phyloP scores from a whole-genome alignment of 805 yeast genomes.

The Candida succiphila region DNA sequence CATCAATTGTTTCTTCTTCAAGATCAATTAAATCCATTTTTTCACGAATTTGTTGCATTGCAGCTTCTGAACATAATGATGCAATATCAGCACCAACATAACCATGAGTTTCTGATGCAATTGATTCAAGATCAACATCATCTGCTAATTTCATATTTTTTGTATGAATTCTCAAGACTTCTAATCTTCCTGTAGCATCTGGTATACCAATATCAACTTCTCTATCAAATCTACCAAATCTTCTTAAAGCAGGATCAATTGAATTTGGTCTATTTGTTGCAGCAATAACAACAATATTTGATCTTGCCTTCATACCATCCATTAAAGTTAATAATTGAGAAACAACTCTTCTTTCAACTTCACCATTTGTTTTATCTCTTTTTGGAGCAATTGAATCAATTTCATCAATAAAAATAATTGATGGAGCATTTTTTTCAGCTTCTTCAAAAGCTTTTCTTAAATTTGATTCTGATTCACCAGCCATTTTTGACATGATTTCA shows the following conservation, averaged over 20 bases:
- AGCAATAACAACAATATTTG: constrained; percentile 96
- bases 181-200: constrained; percentile 97
- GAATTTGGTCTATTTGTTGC: constrained; percentile 90
- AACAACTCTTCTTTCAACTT: constrained; percentile 98
- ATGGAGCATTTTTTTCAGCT: constrained; percentile 97
- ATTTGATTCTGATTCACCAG: constrained; percentile 97
- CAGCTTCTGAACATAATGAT: constrained; percentile 98
- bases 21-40: constrained; percentile 97
- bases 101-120: constrained; percentile 98
- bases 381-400: constrained; percentile 98
- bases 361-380: constrained; percentile 99
- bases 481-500: constrained; percentile 99
- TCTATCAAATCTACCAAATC: constrained; percentile 80
- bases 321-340: constrained; percentile 93
- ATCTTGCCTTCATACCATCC: constrained; percentile 99
- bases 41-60: constrained; percentile 99
- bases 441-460: constrained; percentile 97
- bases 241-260: constrained; percentile 76
- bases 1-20: constrained; percentile 94
- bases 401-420: constrained; percentile 96
- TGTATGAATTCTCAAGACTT: constrained; percentile 93
- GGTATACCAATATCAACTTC: constrained; percentile 90
- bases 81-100: constrained; percentile 99
- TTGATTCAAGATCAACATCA: constrained; percentile 91
- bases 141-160: constrained; percentile 96